These are phyloP conservation scores for Microcera coccophila DNA, from an alignment of 2,329 filamentous ascomycete species.

Conservation along the genomic window DNA sequence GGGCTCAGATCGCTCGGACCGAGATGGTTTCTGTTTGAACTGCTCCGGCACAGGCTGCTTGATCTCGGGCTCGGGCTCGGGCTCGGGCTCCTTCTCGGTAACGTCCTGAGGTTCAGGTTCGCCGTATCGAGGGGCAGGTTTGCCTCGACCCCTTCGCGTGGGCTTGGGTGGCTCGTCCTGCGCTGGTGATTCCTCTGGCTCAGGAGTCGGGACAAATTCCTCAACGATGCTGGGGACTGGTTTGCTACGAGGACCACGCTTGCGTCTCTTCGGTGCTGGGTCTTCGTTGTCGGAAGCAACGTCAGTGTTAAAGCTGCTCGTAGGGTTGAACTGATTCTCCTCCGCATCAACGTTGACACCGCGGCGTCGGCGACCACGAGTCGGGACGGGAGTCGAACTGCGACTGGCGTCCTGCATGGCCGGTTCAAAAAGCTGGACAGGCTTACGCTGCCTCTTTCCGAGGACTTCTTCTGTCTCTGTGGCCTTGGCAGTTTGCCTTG, in stretches of 20 bases:
- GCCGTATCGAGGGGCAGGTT: slow-evolving; percentile 26
- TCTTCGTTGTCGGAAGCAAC: slow-evolving; percentile 30
- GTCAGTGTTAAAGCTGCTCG: slow-evolving; percentile 35
- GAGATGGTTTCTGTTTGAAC: slow-evolving; percentile 11
- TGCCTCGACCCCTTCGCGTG: slow-evolving; percentile 24
- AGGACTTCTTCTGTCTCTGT: slow-evolving; percentile 50
- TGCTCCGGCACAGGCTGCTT: neutral
- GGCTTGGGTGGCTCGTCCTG: slow-evolving; percentile 22
- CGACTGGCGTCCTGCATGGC: slow-evolving; percentile 50
- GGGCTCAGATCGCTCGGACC: slow-evolving; percentile 20
- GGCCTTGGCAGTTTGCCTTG: slow-evolving; percentile 56
- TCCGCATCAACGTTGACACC: slow-evolving; percentile 30
- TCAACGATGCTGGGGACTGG: slow-evolving; percentile 23
- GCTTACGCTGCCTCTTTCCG: slow-evolving; percentile 53
- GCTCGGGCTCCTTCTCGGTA: slow-evolving; percentile 24
- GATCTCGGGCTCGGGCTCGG: neutral
- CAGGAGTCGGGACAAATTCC: slow-evolving; percentile 20
- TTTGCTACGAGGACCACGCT: slow-evolving; percentile 29
- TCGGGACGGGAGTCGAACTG: slow-evolving; percentile 46
- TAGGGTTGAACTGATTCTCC: slow-evolving; percentile 21
- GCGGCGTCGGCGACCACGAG: slow-evolving; percentile 31
- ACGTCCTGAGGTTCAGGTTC: slow-evolving; percentile 29
- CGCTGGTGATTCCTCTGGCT: slow-evolving; percentile 12
- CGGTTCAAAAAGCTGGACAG: slow-evolving; percentile 49
- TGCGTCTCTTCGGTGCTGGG: slow-evolving; percentile 28